Evolutionary conservation across 768 basidiomycete species (phyloP).

Genomic region (Trametes elegans): DNA sequence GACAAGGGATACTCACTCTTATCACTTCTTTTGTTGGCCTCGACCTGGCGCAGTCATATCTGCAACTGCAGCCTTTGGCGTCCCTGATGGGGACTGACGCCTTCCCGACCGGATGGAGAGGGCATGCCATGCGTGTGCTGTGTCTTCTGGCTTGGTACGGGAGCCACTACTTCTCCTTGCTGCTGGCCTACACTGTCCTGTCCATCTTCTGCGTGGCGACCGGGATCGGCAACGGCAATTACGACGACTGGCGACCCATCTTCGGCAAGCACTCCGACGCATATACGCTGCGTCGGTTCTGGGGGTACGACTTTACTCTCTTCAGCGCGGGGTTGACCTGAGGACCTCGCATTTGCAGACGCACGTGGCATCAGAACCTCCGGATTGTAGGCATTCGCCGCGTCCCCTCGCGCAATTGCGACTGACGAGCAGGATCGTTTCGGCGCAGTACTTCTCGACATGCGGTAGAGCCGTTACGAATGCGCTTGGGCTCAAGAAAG

Average conservation of each 20-base stretch:
- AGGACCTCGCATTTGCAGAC: conserved; percentile 20
- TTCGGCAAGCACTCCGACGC: conserved; percentile 35
- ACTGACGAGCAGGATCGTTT: background rate
- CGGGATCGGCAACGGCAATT: conserved; percentile 23
- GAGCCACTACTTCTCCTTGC: background rate
- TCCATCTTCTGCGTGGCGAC: conserved; percentile 12
- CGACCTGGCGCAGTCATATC: conserved; percentile 11
- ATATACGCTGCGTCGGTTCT: conserved; percentile 38
- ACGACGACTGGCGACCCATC: conserved; percentile 37
- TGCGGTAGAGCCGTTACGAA: conserved; percentile 27
- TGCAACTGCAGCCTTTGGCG: conserved; percentile 7
- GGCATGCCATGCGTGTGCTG: background rate
- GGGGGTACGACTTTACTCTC: conserved; percentile 36
- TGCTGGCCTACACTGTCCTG: background rate
- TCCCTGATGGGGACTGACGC: background rate
- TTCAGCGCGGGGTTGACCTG: background rate
- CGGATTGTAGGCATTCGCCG: conserved; percentile 29
- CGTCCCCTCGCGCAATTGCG: background rate
- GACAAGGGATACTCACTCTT: background rate
- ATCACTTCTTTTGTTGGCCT: conserved; percentile 4
- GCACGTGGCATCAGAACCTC: conserved; percentile 39
- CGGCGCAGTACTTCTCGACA: conserved; percentile 29
- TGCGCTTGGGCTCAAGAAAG: conserved; percentile 24
- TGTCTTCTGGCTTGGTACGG: background rate
- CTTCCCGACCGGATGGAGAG: background rate